phyloP scores from a whole-genome alignment of 139 green algal genomes.

The Micractinium conductrix region DNA sequence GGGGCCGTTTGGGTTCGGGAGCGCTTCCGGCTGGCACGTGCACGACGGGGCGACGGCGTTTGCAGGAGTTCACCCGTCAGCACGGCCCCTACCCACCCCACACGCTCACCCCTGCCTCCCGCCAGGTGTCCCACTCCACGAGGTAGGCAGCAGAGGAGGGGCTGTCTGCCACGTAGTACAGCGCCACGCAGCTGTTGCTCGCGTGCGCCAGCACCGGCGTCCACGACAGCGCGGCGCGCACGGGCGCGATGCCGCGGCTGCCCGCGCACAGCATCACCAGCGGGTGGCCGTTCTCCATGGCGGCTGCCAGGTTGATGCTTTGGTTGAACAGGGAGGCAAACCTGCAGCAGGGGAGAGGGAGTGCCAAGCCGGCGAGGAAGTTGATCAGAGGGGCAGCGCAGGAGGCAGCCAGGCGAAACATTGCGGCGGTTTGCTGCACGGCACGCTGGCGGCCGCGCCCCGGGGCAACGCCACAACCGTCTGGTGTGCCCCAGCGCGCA shows the following conservation, averaged over 20 bases:
- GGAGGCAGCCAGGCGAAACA: not conserved
- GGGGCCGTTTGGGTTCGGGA: not conserved
- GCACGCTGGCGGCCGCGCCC: too few species aligned
- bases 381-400: not conserved
- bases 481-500: slow-evolving; percentile 20
- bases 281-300: slow-evolving; percentile 70
- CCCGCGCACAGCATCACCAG: slow-evolving; percentile 74
- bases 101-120: slow-evolving; percentile 72
- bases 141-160: slow-evolving; percentile 70
- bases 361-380: not conserved
- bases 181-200: slow-evolving; percentile 51
- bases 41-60: not conserved
- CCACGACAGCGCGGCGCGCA: slow-evolving; percentile 71
- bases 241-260: slow-evolving; percentile 65
- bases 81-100: too few species aligned
- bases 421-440: too few species aligned
- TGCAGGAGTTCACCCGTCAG: too few species aligned
- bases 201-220: slow-evolving; percentile 82
- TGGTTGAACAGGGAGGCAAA: slow-evolving; percentile 79
- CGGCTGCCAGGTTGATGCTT: slow-evolving; percentile 54
- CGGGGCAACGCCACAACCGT: too few species aligned
- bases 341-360: slow-evolving; percentile 5
- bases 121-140: slow-evolving; percentile 80
- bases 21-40: not conserved
- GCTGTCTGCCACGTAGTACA: slow-evolving; percentile 51